Percentiles rank a stretch among this genome's conserved stretches.
Evolutionary conservation across 805 yeast genomes (phyloP).

Genomic region (Candida peoriensis): DNA sequence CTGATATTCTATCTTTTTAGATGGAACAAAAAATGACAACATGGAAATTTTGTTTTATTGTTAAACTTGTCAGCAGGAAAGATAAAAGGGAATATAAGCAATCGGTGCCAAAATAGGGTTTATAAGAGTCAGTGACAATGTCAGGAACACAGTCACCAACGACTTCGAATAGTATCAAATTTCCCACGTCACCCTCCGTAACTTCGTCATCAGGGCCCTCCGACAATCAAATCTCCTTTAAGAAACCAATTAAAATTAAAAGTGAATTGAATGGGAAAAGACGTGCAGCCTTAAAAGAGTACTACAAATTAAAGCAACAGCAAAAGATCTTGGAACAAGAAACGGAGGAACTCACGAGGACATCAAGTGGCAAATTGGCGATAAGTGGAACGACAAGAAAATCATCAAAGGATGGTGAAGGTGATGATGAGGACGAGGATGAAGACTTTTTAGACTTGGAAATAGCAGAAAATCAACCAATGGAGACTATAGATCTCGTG

Average conservation of each 20-base stretch:
- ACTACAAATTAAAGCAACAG: constrained; percentile 34
- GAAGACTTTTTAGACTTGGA: too few relatives aligned
- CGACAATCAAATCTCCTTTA: constrained; percentile 16
- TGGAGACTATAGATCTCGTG: constrained; percentile 24
- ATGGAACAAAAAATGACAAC: too few relatives aligned
- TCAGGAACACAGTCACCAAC: too few relatives aligned
- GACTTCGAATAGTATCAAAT: too few relatives aligned
- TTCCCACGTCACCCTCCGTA: constrained; percentile 1
- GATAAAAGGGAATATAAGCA: too few relatives aligned
- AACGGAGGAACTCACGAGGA: constrained; percentile 1
- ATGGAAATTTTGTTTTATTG: too few relatives aligned
- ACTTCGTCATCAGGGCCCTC: background rate
- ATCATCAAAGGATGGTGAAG: constrained; percentile 2
- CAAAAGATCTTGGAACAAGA: constrained; percentile 10
- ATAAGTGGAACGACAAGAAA: background rate
- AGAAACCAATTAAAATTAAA: constrained; percentile 21
- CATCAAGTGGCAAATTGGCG: background rate
- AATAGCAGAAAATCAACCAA: constrained; percentile 21
- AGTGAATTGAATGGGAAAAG: constrained; percentile 25
- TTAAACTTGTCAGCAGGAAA: too few relatives aligned
- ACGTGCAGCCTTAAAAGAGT: constrained; percentile 37
- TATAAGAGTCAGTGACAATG: too few relatives aligned
- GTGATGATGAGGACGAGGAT: constrained; percentile 19
- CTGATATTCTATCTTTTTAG: too few relatives aligned
- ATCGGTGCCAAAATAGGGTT: too few relatives aligned